Conservation (phyloP, 305 asterid species). For the Fraxinus paxiana region DNA sequence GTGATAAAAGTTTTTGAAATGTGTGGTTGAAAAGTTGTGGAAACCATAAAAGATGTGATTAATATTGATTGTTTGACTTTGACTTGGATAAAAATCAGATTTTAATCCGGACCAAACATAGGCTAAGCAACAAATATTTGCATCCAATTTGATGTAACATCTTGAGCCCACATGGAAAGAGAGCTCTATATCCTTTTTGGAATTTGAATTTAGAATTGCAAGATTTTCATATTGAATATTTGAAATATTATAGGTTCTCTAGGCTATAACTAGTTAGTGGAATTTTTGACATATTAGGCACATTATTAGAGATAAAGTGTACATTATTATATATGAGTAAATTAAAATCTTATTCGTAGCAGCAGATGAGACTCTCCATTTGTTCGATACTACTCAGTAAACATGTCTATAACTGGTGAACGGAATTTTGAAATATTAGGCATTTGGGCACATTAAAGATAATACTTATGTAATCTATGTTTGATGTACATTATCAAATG, state of each 20-base stretch:
- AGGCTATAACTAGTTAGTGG: not conserved
- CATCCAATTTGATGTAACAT: constrained; percentile 27
- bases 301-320: not conserved
- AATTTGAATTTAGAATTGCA: not conserved
- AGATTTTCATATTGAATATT: not conserved
- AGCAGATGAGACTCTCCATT: not conserved
- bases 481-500: not conserved
- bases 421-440: not conserved
- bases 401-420: not conserved
- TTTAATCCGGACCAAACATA: no score
- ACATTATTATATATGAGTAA: not conserved
- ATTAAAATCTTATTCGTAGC: not conserved
- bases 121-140: constrained; percentile 24
- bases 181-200: constrained; percentile 3
- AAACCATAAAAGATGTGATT: no score
- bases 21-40: no score
- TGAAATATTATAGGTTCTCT: not conserved
- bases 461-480: not conserved
- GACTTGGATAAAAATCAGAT: no score
- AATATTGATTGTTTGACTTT: no score
- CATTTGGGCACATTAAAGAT: not conserved
- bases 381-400: not conserved
- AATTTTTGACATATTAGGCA: not conserved
- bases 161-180: constrained; percentile 31
- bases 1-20: no score